Base-by-base conservation (phyloP, 352 stramenopile genomes). In the Pythium brassicae region DNA sequence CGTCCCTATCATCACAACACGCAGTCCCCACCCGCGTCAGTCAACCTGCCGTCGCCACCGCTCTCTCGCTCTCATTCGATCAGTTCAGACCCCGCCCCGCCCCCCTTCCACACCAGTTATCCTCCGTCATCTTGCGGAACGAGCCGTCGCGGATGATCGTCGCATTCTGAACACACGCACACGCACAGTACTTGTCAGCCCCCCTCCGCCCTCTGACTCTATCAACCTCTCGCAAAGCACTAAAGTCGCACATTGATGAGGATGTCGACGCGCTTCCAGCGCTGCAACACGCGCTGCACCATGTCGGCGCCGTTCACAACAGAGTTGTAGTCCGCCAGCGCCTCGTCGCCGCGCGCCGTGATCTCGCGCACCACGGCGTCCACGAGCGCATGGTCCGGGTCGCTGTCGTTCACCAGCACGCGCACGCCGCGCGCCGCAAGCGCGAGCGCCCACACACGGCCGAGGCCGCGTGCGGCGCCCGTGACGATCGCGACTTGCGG, bases 381-480 rank as follows among this genome's bases (percentile, higher is more conserved):
- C 43, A 86, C 69, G 17, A 85, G 63, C 44, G 55, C 66, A 14
- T 47, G 71, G 46, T 86, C 63, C n/a, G 53, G 20, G 62, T 85
- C 78, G 57, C 74, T 79, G 71, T 90, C 80, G 57, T 90, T 90
- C 48, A 84, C 80, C 10, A 87, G 69, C 37, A 88, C 71, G 37
- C 67, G 68, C 54, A 74, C 73, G 17, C 75, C 78, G 19, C 74
- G 72, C 39, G 49, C 61, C 14, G 72, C 74, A 26, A 89, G 57
- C 20, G 71, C 68, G 27, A 83, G 15, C 10, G 76, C 76, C 71
- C 73, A 86, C n/a, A 75, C 69, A 15, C 66, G 61, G 1, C 78
- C 76, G 17, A 89, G 61, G 1, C 78, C 78, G 14, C 73, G 58
- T 1, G 62, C 79, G 0, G 74, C 74, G 1, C 79, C 79, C 20